A percentile compares a stretch with the other conserved stretches of the same genome.
phyloP scores from a whole-genome alignment of 108 stramenopile species.

The Poteriospumella lacustris region DNA sequence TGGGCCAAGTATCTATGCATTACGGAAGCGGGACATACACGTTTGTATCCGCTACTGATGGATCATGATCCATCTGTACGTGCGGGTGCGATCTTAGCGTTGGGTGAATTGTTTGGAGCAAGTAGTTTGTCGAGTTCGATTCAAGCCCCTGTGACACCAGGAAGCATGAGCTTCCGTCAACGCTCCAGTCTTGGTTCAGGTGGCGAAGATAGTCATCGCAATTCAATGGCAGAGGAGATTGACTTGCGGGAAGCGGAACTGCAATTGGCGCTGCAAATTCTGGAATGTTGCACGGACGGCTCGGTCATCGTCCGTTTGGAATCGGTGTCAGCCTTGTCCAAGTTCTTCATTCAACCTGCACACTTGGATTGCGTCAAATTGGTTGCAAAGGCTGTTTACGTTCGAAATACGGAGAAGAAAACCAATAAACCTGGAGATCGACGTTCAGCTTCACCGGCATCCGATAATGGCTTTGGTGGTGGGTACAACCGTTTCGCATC shows the following conservation, averaged over 20 bases:
- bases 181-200: background rate
- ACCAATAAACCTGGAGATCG: background rate
- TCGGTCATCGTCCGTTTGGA: conserved; percentile 77
- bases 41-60: conserved; percentile 57
- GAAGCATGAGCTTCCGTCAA: background rate
- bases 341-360: conserved; percentile 11
- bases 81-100: conserved; percentile 75
- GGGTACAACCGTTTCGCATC: background rate
- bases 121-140: background rate
- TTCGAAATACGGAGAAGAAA: background rate
- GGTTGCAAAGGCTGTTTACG: background rate
- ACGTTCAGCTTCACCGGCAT: background rate
- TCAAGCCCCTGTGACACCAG: background rate
- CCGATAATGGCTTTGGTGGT: background rate
- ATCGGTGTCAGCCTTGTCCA: conserved; percentile 54
- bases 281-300: conserved; percentile 53
- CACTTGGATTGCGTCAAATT: conserved; percentile 5
- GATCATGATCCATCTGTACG: conserved; percentile 66
- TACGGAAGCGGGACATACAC: conserved; percentile 58
- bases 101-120: conserved; percentile 46
- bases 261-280: conserved; percentile 22
- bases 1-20: conserved; percentile 61
- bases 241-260: conserved; percentile 6
- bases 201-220: background rate
- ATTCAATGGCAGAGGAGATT: conserved; percentile 27